A percentile compares a stretch with the other conserved stretches of the same genome.
phyloP scores from a whole-genome alignment of 192 early-diverging fungal species.

The Backusella psychrophila region DNA sequence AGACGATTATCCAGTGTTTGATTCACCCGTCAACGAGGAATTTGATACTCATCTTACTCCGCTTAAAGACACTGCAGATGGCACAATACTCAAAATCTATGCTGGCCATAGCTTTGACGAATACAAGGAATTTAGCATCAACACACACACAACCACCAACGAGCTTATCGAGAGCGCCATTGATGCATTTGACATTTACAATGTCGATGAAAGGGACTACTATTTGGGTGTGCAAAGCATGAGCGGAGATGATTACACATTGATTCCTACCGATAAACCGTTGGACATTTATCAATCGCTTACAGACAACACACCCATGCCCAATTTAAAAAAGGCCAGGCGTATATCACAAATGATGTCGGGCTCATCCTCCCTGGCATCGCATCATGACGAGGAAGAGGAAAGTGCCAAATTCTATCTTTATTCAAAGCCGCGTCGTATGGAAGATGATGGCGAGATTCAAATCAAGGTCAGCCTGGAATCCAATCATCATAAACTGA shows the following conservation, averaged over 20 bases:
- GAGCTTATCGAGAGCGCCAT: constrained; percentile 47
- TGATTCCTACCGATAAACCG: constrained; percentile 50
- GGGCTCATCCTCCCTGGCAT: constrained; percentile 12
- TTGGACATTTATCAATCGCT: constrained; percentile 52
- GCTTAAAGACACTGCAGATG: neutral
- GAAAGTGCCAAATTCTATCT: constrained; percentile 26
- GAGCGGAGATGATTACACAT: constrained; percentile 47
- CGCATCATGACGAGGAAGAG: neutral
- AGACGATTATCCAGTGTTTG: neutral
- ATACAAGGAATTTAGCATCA: constrained; percentile 16
- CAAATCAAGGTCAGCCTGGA: constrained; percentile 23
- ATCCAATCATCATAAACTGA: constrained; percentile 7
- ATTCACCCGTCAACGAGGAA: neutral
- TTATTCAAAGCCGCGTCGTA: constrained; percentile 9
- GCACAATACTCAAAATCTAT: constrained; percentile 35
- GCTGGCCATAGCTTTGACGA: constrained; percentile 37
- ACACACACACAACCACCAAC: constrained; percentile 33
- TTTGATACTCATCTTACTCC: constrained; percentile 4
- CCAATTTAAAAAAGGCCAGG: constrained; percentile 39
- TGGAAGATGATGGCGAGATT: constrained; percentile 22
- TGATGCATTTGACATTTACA: constrained; percentile 34
- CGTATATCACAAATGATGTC: constrained; percentile 41
- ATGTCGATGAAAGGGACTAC: constrained; percentile 25
- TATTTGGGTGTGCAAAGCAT: constrained; percentile 46
- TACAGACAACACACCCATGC: constrained; percentile 49